Conservation (phyloP, 148 eudicot species). For the Limonium bicolor region DNA sequence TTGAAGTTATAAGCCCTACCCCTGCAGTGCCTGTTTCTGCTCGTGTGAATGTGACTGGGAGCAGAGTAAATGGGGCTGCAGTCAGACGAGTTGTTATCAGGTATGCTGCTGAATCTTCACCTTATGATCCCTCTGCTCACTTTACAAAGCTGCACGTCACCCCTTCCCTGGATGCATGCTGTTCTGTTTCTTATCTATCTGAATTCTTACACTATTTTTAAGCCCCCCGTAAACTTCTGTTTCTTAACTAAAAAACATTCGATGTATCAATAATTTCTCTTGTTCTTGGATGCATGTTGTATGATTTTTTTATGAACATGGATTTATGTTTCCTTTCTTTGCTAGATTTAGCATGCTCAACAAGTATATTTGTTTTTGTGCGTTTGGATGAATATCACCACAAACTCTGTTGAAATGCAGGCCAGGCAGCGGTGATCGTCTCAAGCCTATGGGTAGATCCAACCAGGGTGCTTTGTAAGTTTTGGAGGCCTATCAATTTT, state of each 20-base stretch:
- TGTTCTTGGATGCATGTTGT: no score
- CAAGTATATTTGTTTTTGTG: neutral
- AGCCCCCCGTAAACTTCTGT: no score
- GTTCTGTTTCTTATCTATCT: neutral
- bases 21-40: constrained; percentile 48
- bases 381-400: neutral
- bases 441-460: neutral
- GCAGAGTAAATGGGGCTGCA: constrained; percentile 44
- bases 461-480: constrained; percentile 8
- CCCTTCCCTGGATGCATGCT: neutral
- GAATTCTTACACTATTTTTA: no score
- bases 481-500: no score
- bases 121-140: neutral
- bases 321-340: no score
- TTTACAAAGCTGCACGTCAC: neutral
- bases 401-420: neutral
- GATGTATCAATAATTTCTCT: no score
- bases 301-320: no score
- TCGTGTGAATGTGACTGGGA: constrained; percentile 70
- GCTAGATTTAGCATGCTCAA: no score
- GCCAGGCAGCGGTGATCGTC: neutral
- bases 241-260: no score
- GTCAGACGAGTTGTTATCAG: constrained; percentile 48
- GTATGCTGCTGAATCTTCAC: constrained; percentile 24
- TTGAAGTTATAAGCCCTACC: constrained; percentile 49